These are phyloP conservation scores for Globisporangium paddicum DNA, from an alignment of 352 stramenopile genomes.

Conservation along the genomic window DNA sequence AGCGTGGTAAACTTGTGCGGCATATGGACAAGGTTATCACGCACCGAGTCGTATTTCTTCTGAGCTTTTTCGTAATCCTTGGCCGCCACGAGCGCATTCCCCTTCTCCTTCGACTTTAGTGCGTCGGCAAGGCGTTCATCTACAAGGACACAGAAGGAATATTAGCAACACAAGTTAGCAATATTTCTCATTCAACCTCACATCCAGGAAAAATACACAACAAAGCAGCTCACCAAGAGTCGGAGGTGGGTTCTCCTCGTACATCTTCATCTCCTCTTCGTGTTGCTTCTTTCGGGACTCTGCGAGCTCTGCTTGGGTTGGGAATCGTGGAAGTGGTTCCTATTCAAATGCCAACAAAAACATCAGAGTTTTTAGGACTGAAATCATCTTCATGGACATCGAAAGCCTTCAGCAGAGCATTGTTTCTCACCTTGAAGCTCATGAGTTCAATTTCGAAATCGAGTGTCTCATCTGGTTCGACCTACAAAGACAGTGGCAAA, in stretches of 20 bases:
- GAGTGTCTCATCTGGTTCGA: constrained; percentile 80
- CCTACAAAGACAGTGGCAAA: constrained; percentile 13
- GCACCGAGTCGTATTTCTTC: constrained; percentile 84
- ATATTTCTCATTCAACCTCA: background rate
- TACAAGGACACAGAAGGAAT: constrained; percentile 13
- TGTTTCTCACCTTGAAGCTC: constrained; percentile 50
- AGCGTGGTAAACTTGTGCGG: too few species aligned
- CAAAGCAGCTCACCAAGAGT: constrained; percentile 44
- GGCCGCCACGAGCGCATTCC: constrained; percentile 55
- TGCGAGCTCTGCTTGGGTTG: constrained; percentile 74
- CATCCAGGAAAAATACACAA: background rate
- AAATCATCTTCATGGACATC: too few species aligned
- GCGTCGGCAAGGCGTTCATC: constrained; percentile 67
- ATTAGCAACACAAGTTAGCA: too few species aligned
- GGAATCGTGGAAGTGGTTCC: constrained; percentile 78
- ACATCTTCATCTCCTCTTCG: constrained; percentile 81
- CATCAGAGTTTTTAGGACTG: too few species aligned
- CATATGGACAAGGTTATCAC: background rate
- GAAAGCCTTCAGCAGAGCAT: too few species aligned
- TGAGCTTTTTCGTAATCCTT: constrained; percentile 77
- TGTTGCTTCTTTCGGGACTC: constrained; percentile 78
- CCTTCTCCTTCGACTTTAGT: constrained; percentile 76
- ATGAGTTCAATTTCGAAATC: constrained; percentile 87
- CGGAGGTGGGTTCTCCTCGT: constrained; percentile 78
- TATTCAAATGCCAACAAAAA: constrained; percentile 11